Conservation (phyloP, 805 yeast species). For the Lipomyces kockii region DNA sequence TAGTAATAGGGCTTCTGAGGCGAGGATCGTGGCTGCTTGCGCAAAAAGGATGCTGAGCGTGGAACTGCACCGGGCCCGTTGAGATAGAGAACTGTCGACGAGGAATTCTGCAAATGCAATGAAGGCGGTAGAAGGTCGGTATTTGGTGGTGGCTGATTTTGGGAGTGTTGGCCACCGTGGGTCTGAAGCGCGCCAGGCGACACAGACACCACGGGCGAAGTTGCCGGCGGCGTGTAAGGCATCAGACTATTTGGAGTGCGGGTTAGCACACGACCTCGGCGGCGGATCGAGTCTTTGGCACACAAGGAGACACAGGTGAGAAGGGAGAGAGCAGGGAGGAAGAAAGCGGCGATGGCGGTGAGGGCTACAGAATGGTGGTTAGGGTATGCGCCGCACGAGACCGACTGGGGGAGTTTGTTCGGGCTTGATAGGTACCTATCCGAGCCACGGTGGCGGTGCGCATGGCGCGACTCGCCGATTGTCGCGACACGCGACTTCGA, state of each 20-base stretch:
- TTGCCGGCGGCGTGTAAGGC: slow-evolving; percentile 37
- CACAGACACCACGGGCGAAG: slow-evolving; percentile 24
- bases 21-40: slow-evolving; percentile 22
- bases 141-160: slow-evolving; percentile 8
- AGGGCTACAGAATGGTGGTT: neutral
- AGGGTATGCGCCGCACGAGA: slow-evolving; percentile 6
- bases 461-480: too few species aligned
- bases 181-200: slow-evolving; percentile 12
- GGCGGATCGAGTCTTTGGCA: neutral
- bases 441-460: neutral
- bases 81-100: slow-evolving; percentile 28
- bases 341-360: slow-evolving; percentile 2
- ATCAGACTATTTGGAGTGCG: slow-evolving; percentile 10
- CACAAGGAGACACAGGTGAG: neutral
- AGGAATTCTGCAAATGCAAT: slow-evolving; percentile 21
- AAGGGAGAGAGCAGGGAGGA: neutral
- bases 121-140: slow-evolving; percentile 28
- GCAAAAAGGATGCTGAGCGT: slow-evolving; percentile 26
- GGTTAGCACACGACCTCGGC: slow-evolving; percentile 12
- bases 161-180: slow-evolving; percentile 5
- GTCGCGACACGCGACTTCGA: neutral
- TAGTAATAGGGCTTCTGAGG: slow-evolving; percentile 20
- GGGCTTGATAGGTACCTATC: neutral
- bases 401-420: neutral
- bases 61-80: slow-evolving; percentile 24